phyloP scores from a whole-genome alignment of 192 early-diverging fungal species.

The Anaeromyces robustus region DNA sequence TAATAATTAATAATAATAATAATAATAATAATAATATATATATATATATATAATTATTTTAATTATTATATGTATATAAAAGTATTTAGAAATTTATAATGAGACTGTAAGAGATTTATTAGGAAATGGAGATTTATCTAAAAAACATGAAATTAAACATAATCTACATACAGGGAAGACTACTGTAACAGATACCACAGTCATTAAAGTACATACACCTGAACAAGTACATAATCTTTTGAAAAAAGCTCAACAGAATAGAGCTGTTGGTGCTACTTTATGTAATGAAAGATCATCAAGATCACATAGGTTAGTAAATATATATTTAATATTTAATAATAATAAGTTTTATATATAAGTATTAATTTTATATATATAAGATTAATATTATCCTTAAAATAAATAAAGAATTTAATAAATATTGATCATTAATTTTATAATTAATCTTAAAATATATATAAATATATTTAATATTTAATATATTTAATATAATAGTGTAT shows the following conservation, averaged over 20 bases:
- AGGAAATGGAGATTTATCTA: slow-evolving; percentile 15
- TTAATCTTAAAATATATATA: not conserved
- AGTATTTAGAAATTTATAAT: slow-evolving; percentile 95
- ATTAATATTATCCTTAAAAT: too few species aligned
- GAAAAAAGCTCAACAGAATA: slow-evolving; percentile 58
- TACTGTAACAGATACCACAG: slow-evolving; percentile 57
- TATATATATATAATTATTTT: too few species aligned
- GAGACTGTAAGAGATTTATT: slow-evolving; percentile 79
- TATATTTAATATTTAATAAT: too few species aligned
- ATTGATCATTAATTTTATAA: too few species aligned
- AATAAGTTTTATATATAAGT: too few species aligned
- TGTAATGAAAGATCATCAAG: slow-evolving; percentile 88
- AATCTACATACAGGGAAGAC: slow-evolving; percentile 51
- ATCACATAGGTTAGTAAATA: slow-evolving; percentile 76
- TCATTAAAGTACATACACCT: slow-evolving; percentile 25
- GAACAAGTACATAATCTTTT: slow-evolving; percentile 56
- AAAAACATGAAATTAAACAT: slow-evolving; percentile 79
- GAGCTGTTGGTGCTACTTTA: slow-evolving; percentile 80
- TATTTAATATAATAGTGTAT: slow-evolving; percentile 45
- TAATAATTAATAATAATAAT: too few species aligned
- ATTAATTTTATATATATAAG: too few species aligned
- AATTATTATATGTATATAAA: not conserved
- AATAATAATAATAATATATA: too few species aligned
- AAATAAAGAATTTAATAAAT: too few species aligned
- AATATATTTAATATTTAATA: slow-evolving; percentile 1